These are phyloP conservation scores for Cyclaneusma minus DNA, from an alignment of 2,329 filamentous ascomycete genomes.

Conservation along the genomic window DNA sequence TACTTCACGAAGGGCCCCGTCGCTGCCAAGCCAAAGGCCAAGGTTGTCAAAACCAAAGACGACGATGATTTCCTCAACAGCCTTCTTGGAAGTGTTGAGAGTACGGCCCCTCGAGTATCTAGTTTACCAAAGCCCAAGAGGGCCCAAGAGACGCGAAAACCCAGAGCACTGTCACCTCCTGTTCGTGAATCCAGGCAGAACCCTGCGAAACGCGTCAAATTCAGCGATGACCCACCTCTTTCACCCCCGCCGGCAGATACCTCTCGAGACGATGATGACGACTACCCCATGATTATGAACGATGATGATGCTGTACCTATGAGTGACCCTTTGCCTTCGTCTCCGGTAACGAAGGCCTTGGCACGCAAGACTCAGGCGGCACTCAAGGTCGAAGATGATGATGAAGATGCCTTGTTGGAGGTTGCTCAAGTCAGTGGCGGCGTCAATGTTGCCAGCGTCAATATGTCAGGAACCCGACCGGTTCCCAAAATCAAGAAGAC, in stretches of 20 bases:
- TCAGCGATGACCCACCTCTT: slow-evolving; percentile 30
- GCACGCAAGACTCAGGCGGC: slow-evolving; percentile 49
- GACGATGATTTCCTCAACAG: slow-evolving; percentile 78
- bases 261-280: slow-evolving; percentile 40
- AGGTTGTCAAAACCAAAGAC: slow-evolving; percentile 72
- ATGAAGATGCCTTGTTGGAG: slow-evolving; percentile 76
- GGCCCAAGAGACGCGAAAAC: slow-evolving; percentile 62
- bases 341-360: slow-evolving; percentile 65
- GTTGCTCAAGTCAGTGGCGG: slow-evolving; percentile 61
- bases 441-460: slow-evolving; percentile 56
- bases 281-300: slow-evolving; percentile 32
- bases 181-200: slow-evolving; percentile 33
- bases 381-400: slow-evolving; percentile 47
- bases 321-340: slow-evolving; percentile 77
- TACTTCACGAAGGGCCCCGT: slow-evolving; percentile 74
- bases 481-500: slow-evolving; percentile 60
- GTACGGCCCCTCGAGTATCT: slow-evolving; percentile 49
- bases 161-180: slow-evolving; percentile 65
- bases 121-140: slow-evolving; percentile 49
- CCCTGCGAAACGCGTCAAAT: slow-evolving; percentile 39
- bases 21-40: slow-evolving; percentile 57
- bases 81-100: slow-evolving; percentile 77
- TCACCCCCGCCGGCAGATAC: slow-evolving; percentile 29
- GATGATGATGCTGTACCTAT: slow-evolving; percentile 62
- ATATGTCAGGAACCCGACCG: slow-evolving; percentile 68